These are phyloP conservation scores for Rhynchosporium graminicola DNA, from an alignment of 2,329 filamentous ascomycete species.

Conservation along the genomic window DNA sequence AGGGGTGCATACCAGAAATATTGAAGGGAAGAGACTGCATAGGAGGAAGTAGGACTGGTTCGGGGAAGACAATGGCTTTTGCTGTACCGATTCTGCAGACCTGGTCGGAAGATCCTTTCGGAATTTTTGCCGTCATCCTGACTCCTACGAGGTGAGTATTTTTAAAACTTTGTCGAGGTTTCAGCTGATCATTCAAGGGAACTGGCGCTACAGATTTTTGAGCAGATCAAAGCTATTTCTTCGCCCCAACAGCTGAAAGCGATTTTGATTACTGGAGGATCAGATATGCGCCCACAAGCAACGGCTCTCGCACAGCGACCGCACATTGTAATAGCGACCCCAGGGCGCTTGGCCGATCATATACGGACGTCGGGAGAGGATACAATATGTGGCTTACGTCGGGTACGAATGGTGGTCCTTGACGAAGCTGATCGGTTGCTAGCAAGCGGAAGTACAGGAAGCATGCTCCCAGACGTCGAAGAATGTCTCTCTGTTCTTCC, in stretches of 20 bases:
- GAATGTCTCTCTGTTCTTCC: conserved; percentile 83
- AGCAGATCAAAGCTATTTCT: conserved; percentile 93
- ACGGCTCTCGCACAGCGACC: conserved; percentile 79
- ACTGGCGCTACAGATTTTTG: conserved; percentile 91
- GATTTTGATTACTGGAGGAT: conserved; percentile 86
- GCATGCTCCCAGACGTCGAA: conserved; percentile 93
- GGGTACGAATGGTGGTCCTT: conserved; percentile 83
- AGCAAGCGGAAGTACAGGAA: conserved; percentile 69
- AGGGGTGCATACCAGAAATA: conserved; percentile 89
- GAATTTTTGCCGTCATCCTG: conserved; percentile 85
- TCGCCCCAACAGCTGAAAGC: conserved; percentile 85
- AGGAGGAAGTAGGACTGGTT: conserved; percentile 90
- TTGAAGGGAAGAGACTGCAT: conserved; percentile 91
- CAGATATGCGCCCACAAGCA: conserved; percentile 90
- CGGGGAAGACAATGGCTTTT: conserved; percentile 96
- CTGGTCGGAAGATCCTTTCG: conserved; percentile 89
- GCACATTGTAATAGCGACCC: conserved; percentile 92
- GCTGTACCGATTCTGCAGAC: conserved; percentile 90
- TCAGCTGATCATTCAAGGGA: conserved; percentile 56
- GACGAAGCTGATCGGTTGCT: conserved; percentile 95
- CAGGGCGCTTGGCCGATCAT: conserved; percentile 89
- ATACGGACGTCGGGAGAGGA: conserved; percentile 89
- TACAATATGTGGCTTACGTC: conserved; percentile 77
- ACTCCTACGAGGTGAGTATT: conserved; percentile 74
- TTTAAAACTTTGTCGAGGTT: background rate